These are phyloP conservation scores for Trametes meyenii DNA, from an alignment of 768 basidiomycete species.

Conservation along the genomic window DNA sequence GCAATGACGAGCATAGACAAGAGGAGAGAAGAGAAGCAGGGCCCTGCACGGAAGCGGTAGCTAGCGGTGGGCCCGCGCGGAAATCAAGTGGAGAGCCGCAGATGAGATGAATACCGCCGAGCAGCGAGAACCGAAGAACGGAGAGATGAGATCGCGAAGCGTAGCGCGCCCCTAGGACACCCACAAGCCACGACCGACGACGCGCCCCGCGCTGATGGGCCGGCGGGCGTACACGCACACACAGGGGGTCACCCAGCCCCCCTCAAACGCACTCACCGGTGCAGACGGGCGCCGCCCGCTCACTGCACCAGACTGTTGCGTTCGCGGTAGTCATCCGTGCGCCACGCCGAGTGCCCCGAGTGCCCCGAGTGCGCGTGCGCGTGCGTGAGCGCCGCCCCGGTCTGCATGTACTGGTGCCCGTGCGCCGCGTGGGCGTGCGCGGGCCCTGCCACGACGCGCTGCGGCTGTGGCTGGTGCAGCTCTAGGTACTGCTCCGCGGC, in stretches of 20 bases:
- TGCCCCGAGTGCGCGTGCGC: constrained; percentile 1
- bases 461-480: constrained; percentile 27
- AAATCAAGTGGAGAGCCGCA: not conserved
- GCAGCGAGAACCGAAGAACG: not conserved
- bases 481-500: constrained; percentile 12
- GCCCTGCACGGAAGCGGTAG: not conserved
- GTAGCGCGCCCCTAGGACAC: constrained; percentile 1
- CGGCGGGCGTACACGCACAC: not conserved
- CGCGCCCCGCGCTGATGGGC: not conserved
- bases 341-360: constrained; percentile 7
- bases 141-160: not conserved
- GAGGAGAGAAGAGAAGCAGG: not conserved
- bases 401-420: constrained; percentile 11
- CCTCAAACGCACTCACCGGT: not conserved
- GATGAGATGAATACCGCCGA: not conserved
- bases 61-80: not conserved
- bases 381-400: constrained; percentile 1
- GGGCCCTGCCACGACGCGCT: constrained; percentile 1
- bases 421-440: not conserved
- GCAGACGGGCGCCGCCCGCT: not conserved
- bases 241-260: not conserved
- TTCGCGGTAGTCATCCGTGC: constrained; percentile 9
- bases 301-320: constrained; percentile 20
- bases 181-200: not conserved
- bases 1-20: constrained; percentile 9